Percentiles rank a stretch among this genome's conserved stretches.
phyloP scores from a whole-genome alignment of 2,329 filamentous ascomycete species.

The Beauveria rudraprayagi region DNA sequence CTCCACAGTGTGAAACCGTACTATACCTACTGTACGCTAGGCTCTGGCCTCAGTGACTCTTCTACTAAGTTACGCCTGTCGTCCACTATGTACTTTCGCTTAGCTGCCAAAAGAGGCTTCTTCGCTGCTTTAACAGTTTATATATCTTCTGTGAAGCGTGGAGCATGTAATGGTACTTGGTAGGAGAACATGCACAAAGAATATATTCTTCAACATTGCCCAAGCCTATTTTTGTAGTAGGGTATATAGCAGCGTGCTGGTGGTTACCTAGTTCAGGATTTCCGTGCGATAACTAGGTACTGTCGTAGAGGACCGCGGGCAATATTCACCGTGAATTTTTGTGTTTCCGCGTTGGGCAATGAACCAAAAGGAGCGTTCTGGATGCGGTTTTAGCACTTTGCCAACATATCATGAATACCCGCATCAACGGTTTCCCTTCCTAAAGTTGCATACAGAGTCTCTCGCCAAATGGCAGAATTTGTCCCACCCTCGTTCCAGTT shows the following conservation, averaged over 20 bases:
- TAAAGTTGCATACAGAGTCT: not conserved
- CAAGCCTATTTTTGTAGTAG: not conserved
- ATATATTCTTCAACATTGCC: not conserved
- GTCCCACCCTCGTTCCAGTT: not conserved
- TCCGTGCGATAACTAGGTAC: not conserved
- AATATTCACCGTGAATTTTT: not conserved
- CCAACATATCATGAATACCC: not conserved
- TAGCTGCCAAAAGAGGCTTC: no score
- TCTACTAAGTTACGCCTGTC: no score
- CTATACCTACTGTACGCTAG: not conserved
- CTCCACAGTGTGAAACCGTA: constrained; percentile 1
- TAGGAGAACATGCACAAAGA: not conserved
- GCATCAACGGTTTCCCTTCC: not conserved
- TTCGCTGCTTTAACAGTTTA: no score
- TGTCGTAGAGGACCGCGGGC: not conserved
- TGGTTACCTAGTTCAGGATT: not conserved
- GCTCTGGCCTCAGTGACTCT: no score
- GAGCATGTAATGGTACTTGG: no score
- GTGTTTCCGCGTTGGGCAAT: not conserved
- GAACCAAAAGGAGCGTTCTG: not conserved
- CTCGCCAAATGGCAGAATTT: not conserved
- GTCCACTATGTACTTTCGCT: no score
- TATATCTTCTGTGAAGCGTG: no score
- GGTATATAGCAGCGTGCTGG: not conserved
- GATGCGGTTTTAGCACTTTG: not conserved